phyloP scores from a whole-genome alignment of 1,284 basidiomycete species.

The Naganishia albida region DNA sequence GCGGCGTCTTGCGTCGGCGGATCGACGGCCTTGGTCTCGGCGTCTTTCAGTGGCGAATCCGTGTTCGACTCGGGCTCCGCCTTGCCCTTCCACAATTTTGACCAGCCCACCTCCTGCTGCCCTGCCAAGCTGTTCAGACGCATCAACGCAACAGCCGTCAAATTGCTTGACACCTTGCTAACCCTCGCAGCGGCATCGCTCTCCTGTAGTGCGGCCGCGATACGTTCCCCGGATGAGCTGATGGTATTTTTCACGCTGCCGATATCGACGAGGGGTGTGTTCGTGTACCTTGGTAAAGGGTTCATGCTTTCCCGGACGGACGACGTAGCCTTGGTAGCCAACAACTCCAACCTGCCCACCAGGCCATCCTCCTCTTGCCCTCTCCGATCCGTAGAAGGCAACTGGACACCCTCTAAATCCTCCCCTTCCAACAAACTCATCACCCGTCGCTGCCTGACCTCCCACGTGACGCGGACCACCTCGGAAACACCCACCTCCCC shows the following conservation, averaged over 20 bases:
- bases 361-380: constrained; percentile 26
- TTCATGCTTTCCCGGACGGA: constrained; percentile 26
- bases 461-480: constrained; percentile 41
- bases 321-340: constrained; percentile 30
- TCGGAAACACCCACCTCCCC: constrained; percentile 38
- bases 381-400: constrained; percentile 4
- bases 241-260: constrained; percentile 10
- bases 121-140: constrained; percentile 5
- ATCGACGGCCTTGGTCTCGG: not conserved
- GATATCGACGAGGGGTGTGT: constrained; percentile 14
- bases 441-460: constrained; percentile 41
- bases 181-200: constrained; percentile 39
- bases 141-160: constrained; percentile 36
- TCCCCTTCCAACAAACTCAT: constrained; percentile 37
- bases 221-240: constrained; percentile 28
- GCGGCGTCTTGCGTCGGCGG: not conserved
- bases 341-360: constrained; percentile 1
- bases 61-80: not conserved
- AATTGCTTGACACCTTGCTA: constrained; percentile 37
- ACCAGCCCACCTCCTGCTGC: constrained; percentile 5
- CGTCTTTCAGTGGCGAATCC: not conserved
- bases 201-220: constrained; percentile 33
- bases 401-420: constrained; percentile 37
- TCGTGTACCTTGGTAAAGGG: constrained; percentile 16
- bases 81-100: not conserved